Evolutionary conservation across 352 stramenopile genomes (phyloP).

Genomic region (Pythium plurisporium): DNA sequence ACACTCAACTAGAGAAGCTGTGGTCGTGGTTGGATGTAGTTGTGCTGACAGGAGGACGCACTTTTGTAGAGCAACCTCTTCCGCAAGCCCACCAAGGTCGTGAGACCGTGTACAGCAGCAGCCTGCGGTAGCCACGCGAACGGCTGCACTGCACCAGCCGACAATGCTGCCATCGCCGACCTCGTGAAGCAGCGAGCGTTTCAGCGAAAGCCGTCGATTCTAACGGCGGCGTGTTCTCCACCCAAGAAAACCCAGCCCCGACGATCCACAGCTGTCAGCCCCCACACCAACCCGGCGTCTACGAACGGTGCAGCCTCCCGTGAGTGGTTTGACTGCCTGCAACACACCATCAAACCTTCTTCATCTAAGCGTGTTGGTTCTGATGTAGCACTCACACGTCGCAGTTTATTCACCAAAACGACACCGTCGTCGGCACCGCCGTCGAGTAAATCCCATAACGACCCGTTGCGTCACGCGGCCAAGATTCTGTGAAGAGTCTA

Average conservation of each 20-base stretch:
- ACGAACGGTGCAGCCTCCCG: constrained; percentile 4
- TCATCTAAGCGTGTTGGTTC: background rate
- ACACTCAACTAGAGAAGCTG: background rate
- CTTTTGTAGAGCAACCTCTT: constrained; percentile 12
- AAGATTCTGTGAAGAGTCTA: constrained; percentile 7
- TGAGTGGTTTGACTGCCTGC: constrained; percentile 9
- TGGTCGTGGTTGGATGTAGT: too few species aligned
- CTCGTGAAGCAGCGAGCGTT: constrained; percentile 63
- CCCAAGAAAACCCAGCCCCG: constrained; percentile 25
- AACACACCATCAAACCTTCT: background rate
- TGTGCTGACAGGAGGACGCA: too few species aligned
- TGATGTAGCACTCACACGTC: constrained; percentile 14
- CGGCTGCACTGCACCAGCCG: background rate
- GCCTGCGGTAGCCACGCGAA: background rate
- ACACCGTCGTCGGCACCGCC: too few species aligned
- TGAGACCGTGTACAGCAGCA: constrained; percentile 15
- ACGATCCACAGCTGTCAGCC: constrained; percentile 1
- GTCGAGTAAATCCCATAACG: background rate
- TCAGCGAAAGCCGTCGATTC: constrained; percentile 39
- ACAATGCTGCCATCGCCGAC: constrained; percentile 28
- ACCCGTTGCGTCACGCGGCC: constrained; percentile 5
- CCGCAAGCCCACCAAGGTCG: constrained; percentile 21
- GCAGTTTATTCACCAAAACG: constrained; percentile 18
- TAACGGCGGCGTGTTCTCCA: constrained; percentile 14
- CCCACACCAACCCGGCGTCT: background rate